Evolutionary conservation across 2,329 filamentous ascomycete species (phyloP), one percentile per base, ranked within the genome.

Genomic region (Cladosporium colombiae): DNA sequence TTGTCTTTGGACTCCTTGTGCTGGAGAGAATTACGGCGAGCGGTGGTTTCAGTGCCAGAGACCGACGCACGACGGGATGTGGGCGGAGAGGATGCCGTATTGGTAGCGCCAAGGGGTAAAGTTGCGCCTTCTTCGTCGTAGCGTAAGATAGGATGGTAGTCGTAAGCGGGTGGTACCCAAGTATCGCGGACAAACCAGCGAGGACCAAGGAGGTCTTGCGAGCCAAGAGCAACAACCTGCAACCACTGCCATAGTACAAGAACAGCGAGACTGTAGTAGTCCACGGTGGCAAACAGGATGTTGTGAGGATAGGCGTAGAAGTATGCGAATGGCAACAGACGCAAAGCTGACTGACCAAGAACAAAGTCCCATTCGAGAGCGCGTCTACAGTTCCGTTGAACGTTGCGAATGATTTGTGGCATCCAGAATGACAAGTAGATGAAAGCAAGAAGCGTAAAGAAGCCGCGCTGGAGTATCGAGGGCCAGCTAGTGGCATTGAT

Each of bases 291-390:
- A 73, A 94, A 94, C 2, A 97, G 81, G 25, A 97, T 88, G 73
- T 98, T 99, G 67, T 90, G 87, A 27, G 85, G 81, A 62, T 88
- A 86, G 16, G 90, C 83, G 76, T 93, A 96, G 74, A 98, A 94
- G 76, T 98, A 98, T 1, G 89, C 84, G 64, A 97, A 86, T 0
- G 95, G 94, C 0, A 91, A 79, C 6, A 96, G 81, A 1, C 95
- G 89, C 8, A 96, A 83, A 5, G 89, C 72, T 57, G 91, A 95
- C 77, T 97, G 91, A 2, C 93, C 93, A 25, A 93, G 75, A 65
- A 97, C 90, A 75, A 96, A 99, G 67, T 91, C 90, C 93, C 93
- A 97, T 3, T 89, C 86, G n/a, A 98, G 83, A 0, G 94, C 93
- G 72, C 91, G 91, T 49, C 93, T 91, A 77, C 93, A 97, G 78